phyloP scores from a whole-genome alignment of 2,329 filamentous ascomycete genomes.

The Didymella pomorum region DNA sequence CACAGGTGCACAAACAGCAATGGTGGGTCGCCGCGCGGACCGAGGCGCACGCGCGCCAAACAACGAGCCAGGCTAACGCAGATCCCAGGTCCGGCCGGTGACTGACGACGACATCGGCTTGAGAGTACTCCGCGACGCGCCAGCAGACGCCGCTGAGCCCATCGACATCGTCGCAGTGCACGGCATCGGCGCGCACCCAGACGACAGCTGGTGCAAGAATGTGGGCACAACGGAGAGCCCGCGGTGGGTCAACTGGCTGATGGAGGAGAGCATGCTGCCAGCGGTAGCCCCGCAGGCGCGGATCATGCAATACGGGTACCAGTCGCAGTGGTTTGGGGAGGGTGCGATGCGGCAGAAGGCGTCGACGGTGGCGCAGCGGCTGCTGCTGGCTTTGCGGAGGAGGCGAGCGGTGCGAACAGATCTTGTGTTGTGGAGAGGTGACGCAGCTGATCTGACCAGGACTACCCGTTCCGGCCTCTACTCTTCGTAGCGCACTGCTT shows the following conservation, averaged over 20 bases:
- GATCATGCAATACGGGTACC: not conserved
- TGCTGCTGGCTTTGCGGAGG: not conserved
- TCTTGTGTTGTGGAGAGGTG: too few species aligned
- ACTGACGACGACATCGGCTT: constrained; percentile 5
- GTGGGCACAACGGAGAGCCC: not conserved
- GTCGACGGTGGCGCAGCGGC: not conserved
- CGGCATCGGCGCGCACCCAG: not conserved
- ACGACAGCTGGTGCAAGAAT: not conserved
- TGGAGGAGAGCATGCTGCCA: not conserved
- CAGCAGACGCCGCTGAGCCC: not conserved
- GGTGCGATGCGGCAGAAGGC: not conserved
- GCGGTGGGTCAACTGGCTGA: not conserved
- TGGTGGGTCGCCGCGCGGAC: constrained; percentile 18
- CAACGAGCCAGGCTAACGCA: constrained; percentile 11
- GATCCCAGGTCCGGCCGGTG: constrained; percentile 23
- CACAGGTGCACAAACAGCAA: constrained; percentile 1
- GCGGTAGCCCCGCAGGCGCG: not conserved
- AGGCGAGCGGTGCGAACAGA: not conserved
- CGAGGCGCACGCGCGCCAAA: constrained; percentile 5
- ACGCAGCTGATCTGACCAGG: not conserved
- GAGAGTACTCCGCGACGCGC: not conserved
- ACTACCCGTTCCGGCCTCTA: not conserved
- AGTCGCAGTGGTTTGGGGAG: not conserved
- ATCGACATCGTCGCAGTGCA: not conserved
- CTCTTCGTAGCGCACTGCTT: not conserved